These are phyloP conservation scores for Exutisphaerella laricina DNA, from an alignment of 2,329 filamentous ascomycete species.

Conservation along the genomic window DNA sequence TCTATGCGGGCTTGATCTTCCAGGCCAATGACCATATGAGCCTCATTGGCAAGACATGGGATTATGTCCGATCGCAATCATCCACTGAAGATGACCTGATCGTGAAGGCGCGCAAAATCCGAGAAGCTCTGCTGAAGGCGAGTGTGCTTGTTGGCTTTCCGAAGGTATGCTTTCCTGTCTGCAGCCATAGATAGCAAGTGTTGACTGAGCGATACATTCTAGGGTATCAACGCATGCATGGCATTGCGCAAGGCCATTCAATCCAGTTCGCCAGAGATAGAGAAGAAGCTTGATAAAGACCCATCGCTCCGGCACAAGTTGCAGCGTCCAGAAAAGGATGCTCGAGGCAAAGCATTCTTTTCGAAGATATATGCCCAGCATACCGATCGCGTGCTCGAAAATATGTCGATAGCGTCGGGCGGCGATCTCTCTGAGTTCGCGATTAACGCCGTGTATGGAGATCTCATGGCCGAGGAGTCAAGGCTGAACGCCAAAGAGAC, in stretches of 20 bases:
- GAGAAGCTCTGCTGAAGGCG: conserved; percentile 17
- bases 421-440: conserved; percentile 19
- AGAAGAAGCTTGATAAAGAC: conserved; percentile 13
- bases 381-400: conserved; percentile 19
- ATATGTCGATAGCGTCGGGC: conserved; percentile 17
- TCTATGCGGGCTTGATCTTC: conserved; percentile 16
- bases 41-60: conserved; percentile 11
- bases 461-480: conserved; percentile 19
- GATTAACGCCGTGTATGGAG: conserved; percentile 18
- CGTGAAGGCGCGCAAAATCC: conserved; percentile 12
- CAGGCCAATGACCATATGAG: conserved; percentile 20
- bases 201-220: too few species aligned
- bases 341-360: conserved; percentile 17
- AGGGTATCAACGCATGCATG: conserved; percentile 20
- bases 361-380: conserved; percentile 19
- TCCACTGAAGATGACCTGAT: conserved; percentile 7
- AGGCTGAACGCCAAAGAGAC: conserved; percentile 18
- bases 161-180: conserved; percentile 11
- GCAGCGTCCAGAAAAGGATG: conserved; percentile 14
- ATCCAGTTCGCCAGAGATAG: conserved; percentile 7
- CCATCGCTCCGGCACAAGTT: conserved; percentile 12
- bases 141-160: conserved; percentile 18
- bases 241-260: conserved; percentile 13
- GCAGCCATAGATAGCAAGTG: too few species aligned
- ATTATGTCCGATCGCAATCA: conserved; percentile 8